Evolutionary conservation across 1,139 yeast species (phyloP).

Genomic region (Pichia sp.): DNA sequence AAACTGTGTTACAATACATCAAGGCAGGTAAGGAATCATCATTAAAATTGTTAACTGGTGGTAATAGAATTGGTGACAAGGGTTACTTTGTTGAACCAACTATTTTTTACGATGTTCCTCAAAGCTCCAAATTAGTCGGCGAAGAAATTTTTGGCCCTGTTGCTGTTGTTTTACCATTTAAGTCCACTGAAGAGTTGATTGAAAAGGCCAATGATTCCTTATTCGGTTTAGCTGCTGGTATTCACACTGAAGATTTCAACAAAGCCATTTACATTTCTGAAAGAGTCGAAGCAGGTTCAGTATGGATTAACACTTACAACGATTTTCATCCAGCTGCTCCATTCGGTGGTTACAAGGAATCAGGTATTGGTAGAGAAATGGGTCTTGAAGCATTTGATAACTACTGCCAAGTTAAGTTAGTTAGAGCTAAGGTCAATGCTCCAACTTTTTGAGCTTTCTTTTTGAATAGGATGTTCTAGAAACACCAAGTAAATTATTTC

Average conservation of each 20-base stretch:
- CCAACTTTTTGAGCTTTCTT: too few relatives aligned
- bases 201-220: conserved; percentile 62
- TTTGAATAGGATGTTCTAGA: too few relatives aligned
- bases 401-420: conserved; percentile 79
- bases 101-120: conserved; percentile 61
- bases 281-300: conserved; percentile 69
- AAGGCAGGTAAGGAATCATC: conserved; percentile 70
- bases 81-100: conserved; percentile 81
- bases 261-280: conserved; percentile 58
- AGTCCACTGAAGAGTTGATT: conserved; percentile 62
- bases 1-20: conserved; percentile 67
- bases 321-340: conserved; percentile 74
- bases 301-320: conserved; percentile 79
- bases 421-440: conserved; percentile 36
- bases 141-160: conserved; percentile 91
- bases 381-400: conserved; percentile 78
- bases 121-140: conserved; percentile 58
- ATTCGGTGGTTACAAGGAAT: conserved; percentile 78
- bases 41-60: conserved; percentile 70
- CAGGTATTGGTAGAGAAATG: conserved; percentile 91
- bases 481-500: too few relatives aligned
- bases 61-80: conserved; percentile 55
- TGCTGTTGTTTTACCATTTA: conserved; percentile 65
- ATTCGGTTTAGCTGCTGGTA: conserved; percentile 82
- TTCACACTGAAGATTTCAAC: conserved; percentile 58